Conservation (phyloP, 192 early-diverging fungal species). For the Coemansia sp. region DNA sequence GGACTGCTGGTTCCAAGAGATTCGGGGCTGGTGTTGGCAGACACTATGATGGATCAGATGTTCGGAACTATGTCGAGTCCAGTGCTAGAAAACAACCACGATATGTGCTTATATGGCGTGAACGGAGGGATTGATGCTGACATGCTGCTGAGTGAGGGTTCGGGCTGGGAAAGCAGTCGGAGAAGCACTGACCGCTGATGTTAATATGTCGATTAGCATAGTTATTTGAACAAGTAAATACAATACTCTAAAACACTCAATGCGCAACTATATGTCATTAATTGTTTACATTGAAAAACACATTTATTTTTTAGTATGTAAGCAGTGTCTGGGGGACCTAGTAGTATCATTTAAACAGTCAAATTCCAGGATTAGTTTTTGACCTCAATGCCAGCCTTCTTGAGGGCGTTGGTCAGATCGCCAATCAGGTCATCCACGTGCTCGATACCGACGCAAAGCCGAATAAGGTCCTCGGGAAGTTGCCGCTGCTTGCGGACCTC, state of each 20-base stretch:
- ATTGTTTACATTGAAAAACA: no score
- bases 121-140: background rate
- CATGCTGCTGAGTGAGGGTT: background rate
- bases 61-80: conserved; percentile 9
- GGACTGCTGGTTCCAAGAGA: conserved; percentile 13
- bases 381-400: no score
- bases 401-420: conserved; percentile 78
- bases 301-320: no score
- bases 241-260: no score
- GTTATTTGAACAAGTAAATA: no score
- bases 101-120: background rate
- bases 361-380: no score
- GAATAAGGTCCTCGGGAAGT: conserved; percentile 95
- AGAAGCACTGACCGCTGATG: conserved; percentile 1
- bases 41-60: conserved; percentile 13
- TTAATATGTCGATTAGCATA: no score
- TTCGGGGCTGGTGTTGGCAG: background rate
- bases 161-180: background rate
- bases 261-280: no score
- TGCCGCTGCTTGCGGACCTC: conserved; percentile 81
- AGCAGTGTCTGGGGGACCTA: no score
- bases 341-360: no score
- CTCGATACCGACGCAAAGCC: conserved; percentile 95
- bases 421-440: conserved; percentile 87
- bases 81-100: background rate